A percentile compares a stretch with the other conserved stretches of the same genome.
phyloP scores from a whole-genome alignment of 1,284 basidiomycete genomes.

The Moesziomyces sp. region DNA sequence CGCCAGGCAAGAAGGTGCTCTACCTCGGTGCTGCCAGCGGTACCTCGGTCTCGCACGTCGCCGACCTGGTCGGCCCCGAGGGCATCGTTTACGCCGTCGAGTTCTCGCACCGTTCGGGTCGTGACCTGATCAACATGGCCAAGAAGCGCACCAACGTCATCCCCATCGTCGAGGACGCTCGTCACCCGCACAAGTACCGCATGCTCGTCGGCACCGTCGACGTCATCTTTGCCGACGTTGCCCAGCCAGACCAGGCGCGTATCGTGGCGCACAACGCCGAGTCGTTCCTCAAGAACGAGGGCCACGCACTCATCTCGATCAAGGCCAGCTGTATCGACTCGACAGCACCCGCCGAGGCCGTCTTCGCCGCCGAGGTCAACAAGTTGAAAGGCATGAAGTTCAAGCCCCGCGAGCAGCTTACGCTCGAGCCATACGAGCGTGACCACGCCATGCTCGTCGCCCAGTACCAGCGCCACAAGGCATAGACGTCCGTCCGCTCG shows the following conservation, averaged over 20 bases:
- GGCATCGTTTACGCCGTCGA: slow-evolving; percentile 98
- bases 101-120: slow-evolving; percentile 94
- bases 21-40: slow-evolving; percentile 97
- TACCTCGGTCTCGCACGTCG: slow-evolving; percentile 97
- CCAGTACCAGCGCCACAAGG: slow-evolving; percentile 64
- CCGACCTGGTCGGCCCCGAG: slow-evolving; percentile 96
- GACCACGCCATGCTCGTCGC: slow-evolving; percentile 66
- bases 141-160: slow-evolving; percentile 99
- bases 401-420: slow-evolving; percentile 87
- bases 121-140: slow-evolving; percentile 99
- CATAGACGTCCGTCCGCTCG: slow-evolving; percentile 13
- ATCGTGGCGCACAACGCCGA: slow-evolving; percentile 88
- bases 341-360: slow-evolving; percentile 85
- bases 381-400: slow-evolving; percentile 75
- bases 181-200: slow-evolving; percentile 74
- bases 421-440: slow-evolving; percentile 71
- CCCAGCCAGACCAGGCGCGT: slow-evolving; percentile 94
- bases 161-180: slow-evolving; percentile 97
- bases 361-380: slow-evolving; percentile 90
- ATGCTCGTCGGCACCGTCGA: slow-evolving; percentile 66
- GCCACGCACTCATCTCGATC: slow-evolving; percentile 95
- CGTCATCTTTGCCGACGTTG: slow-evolving; percentile 87
- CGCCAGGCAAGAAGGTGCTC: slow-evolving; percentile 93
- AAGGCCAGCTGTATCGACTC: slow-evolving; percentile 99
- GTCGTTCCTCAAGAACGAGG: slow-evolving; percentile 93